Evolutionary conservation across 306 rosid genomes (phyloP).

Genomic region (Prosopis cineraria): DNA sequence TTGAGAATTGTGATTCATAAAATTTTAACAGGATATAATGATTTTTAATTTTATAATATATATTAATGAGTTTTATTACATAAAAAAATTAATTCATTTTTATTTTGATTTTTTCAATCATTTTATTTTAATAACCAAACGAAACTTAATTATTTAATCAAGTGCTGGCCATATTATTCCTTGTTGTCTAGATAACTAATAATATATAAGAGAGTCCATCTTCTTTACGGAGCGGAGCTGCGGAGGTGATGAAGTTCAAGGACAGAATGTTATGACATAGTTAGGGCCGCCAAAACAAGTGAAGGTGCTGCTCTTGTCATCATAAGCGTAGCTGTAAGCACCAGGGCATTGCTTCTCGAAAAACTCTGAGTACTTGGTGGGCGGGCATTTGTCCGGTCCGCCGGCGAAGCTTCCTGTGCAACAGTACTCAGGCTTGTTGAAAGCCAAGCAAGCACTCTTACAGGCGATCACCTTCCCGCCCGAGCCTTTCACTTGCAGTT

Average conservation of each 20-base stretch:
- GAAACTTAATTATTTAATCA: not conserved
- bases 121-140: no score
- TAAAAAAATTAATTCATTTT: no score
- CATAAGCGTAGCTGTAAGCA: conserved; percentile 73
- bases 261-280: conserved; percentile 65
- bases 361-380: conserved; percentile 44
- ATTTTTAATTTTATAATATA: no score
- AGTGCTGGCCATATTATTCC: not conserved
- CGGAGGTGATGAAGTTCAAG: no score
- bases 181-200: not conserved
- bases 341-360: conserved; percentile 61
- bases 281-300: conserved; percentile 50
- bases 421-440: conserved; percentile 50
- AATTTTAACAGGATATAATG: no score
- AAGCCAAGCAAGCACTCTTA: conserved; percentile 69
- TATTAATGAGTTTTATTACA: no score
- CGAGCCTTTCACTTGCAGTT: conserved; percentile 35
- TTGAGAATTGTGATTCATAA: no score
- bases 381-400: conserved; percentile 39
- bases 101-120: no score
- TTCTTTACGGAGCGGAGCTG: no score
- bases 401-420: conserved; percentile 39
- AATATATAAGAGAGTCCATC: not conserved
- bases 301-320: conserved; percentile 52
- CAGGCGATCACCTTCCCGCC: conserved; percentile 55